Percentiles rank a stretch among this genome's conserved stretches.
Evolutionary conservation across 768 basidiomycete genomes (phyloP).

Genomic region (Boletus eberwhitei): DNA sequence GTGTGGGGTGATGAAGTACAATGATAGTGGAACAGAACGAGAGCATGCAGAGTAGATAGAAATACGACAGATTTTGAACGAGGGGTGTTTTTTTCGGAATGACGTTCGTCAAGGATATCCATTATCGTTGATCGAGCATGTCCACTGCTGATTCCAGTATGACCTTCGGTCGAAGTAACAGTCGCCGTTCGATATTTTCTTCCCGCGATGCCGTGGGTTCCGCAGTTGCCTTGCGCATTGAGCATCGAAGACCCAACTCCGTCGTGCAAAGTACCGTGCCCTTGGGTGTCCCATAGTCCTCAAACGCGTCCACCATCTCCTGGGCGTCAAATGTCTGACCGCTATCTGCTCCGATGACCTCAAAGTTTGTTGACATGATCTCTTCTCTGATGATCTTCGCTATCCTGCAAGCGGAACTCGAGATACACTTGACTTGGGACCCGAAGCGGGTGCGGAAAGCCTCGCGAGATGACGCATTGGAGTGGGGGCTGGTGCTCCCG

Average conservation of each 20-base stretch:
- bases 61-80: neutral
- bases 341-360: conserved; percentile 60
- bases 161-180: conserved; percentile 70
- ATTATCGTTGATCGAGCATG: conserved; percentile 39
- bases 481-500: conserved; percentile 48
- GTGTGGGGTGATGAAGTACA: conserved; percentile 11
- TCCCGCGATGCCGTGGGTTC: conserved; percentile 33
- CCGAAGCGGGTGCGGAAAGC: conserved; percentile 48
- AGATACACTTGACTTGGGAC: conserved; percentile 63
- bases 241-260: conserved; percentile 67
- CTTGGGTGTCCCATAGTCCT: conserved; percentile 48
- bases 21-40: conserved; percentile 6
- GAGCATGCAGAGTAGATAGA: neutral
- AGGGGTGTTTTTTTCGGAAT: neutral
- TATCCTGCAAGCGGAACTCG: conserved; percentile 58
- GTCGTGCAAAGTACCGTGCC: conserved; percentile 64
- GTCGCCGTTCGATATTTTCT: conserved; percentile 50
- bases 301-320: conserved; percentile 62
- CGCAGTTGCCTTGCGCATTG: conserved; percentile 41
- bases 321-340: conserved; percentile 47
- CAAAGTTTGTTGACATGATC: conserved; percentile 75
- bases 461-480: conserved; percentile 36
- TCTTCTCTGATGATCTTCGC: conserved; percentile 67
- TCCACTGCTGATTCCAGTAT: conserved; percentile 69
- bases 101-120: neutral